Base-by-base conservation (phyloP, 2,329 filamentous ascomycete genomes). In the Ascochyta lentis region DNA sequence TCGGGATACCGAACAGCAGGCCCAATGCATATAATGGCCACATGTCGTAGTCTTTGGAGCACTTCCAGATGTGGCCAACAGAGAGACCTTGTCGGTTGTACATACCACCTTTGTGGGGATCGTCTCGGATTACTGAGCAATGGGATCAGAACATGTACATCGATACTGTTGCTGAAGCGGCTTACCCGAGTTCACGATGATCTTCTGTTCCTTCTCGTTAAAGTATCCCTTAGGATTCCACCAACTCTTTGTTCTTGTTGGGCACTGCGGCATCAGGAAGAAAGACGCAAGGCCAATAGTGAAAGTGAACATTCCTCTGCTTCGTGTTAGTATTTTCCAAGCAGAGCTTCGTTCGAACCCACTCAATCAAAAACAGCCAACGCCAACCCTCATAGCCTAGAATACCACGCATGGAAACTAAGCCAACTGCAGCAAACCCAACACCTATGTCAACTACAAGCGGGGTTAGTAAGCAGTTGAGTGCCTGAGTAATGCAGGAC, bases 121-220 rank as follows among this genome's bases (percentile, higher is more conserved):
- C 81, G 46, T 83, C 81, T 10, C 81, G 77, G 16, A 83, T 73
- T 26, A 86, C 77, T 46, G 2, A 79, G 80, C 6, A 16, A 7
- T 16, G 10, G 4, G 9, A 16, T 50, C 26, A 50, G 31, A 31
- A 4, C 26, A n/a, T 9, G 6, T n/a, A n/a, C 23, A 6, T 31
- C n/a, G n/a, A 29, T 42, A 7, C n/a, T 8, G 8, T 24, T n/a
- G 13, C 13, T 1, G n/a, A 9, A 7, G n/a, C 13, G 10, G 8
- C 48, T 38, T 37, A 50, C 48, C 48, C 7, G 48, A 50, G 59
- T 86, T 87, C 29, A 87, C 80, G 79, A 89, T 84, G 66, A 89
- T 88, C 50, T 83, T 80, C 61, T 89, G 86, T 65, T 90, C 84
- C 3, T 79, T 79, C 65, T 88, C 85, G 0, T 76, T 84, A 68